Conservation (phyloP, 1,284 basidiomycete species). For the Rhodotorula sp. region DNA sequence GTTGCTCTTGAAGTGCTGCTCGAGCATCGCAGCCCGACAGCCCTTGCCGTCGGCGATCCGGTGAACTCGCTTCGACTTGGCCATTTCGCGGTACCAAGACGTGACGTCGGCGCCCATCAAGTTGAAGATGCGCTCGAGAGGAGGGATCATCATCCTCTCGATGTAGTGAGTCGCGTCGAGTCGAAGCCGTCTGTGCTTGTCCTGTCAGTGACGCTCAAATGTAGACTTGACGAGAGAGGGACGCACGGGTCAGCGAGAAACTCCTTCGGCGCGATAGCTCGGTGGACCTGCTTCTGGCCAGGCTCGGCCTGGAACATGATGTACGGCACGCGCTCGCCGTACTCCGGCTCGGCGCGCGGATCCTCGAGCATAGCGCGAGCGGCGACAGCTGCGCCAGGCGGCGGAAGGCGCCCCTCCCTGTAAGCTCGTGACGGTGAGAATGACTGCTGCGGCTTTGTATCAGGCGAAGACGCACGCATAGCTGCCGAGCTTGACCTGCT, state of each 20-base stretch:
- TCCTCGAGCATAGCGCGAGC: slow-evolving; percentile 72
- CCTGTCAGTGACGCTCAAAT: not conserved
- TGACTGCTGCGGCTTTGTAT: not conserved
- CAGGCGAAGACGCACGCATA: slow-evolving; percentile 62
- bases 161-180: slow-evolving; percentile 92
- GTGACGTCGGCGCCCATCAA: slow-evolving; percentile 85
- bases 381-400: slow-evolving; percentile 85
- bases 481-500: slow-evolving; percentile 86
- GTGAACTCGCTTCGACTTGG: slow-evolving; percentile 52
- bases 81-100: slow-evolving; percentile 87
- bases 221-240: slow-evolving; percentile 10
- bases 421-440: not conserved
- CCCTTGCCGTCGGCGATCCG: not conserved
- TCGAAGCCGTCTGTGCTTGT: slow-evolving; percentile 56
- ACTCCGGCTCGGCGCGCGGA: slow-evolving; percentile 78
- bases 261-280: slow-evolving; percentile 75
- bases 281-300: slow-evolving; percentile 70
- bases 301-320: slow-evolving; percentile 72
- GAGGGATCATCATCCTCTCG: slow-evolving; percentile 77
- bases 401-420: slow-evolving; percentile 76
- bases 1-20: slow-evolving; percentile 39
- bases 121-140: slow-evolving; percentile 84
- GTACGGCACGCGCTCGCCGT: slow-evolving; percentile 90
- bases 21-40: slow-evolving; percentile 29
- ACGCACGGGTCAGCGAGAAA: slow-evolving; percentile 68